These are phyloP conservation scores for Candida orba DNA, from an alignment of 805 yeast genomes.

Conservation along the genomic window DNA sequence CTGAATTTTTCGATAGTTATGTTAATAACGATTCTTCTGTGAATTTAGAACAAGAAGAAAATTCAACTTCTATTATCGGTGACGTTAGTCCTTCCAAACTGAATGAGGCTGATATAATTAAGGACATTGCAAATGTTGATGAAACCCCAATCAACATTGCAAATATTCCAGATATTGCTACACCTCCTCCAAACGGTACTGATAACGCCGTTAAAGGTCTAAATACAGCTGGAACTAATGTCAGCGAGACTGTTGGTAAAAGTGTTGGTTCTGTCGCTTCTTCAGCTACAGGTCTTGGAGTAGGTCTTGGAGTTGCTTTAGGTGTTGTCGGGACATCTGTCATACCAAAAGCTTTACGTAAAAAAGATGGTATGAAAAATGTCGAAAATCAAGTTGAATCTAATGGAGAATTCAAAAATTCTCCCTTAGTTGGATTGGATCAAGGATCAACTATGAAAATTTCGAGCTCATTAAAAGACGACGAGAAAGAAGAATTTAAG, in stretches of 20 bases:
- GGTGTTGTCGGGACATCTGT: conserved; percentile 9
- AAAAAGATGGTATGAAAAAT: neutral
- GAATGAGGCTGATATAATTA: too few relatives aligned
- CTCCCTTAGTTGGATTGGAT: too few relatives aligned
- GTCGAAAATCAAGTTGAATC: too few relatives aligned
- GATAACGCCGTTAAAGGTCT: too few relatives aligned
- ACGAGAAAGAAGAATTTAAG: conserved; percentile 20
- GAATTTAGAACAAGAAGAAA: neutral
- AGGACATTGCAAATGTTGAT: neutral
- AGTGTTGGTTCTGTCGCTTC: neutral
- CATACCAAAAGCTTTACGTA: neutral
- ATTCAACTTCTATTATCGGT: too few relatives aligned
- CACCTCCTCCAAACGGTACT: too few relatives aligned
- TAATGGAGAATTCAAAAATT: too few relatives aligned
- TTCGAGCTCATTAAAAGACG: neutral
- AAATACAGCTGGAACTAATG: too few relatives aligned
- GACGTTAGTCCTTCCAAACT: neutral
- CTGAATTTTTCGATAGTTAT: conserved; percentile 26
- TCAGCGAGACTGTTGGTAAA: neutral
- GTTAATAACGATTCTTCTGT: conserved; percentile 9
- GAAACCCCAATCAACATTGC: neutral
- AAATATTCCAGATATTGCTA: too few relatives aligned
- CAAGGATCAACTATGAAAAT: neutral
- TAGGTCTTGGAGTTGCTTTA: conserved; percentile 8
- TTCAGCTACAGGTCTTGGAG: conserved; percentile 2